Evolutionary conservation across 805 yeast genomes (phyloP), one percentile per base, ranked within the genome.

Genomic region (Kodamaea kaohsiungensis): DNA sequence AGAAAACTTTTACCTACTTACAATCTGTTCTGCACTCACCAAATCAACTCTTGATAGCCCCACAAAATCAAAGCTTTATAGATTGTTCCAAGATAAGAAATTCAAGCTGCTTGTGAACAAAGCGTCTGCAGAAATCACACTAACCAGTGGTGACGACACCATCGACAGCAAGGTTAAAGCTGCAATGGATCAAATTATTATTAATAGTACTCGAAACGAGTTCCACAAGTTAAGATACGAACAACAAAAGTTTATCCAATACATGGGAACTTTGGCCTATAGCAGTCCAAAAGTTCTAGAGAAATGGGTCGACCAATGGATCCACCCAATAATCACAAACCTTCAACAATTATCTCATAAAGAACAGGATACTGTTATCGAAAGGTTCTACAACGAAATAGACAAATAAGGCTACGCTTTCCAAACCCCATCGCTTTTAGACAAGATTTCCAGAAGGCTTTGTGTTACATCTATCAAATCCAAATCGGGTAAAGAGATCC

Each of bases 181-280:
- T 16, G n/a, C 19, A 17, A 17, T 16, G 25, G n/a, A 19, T 7
- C 13, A 49, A 46, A 47, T 56, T 18, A 43, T 38, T 17, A 42
- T 37, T 13, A 33, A 45, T 7, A 52, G 40, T 37, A 51, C 49
- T 48, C 46, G 45, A 18, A 62, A 56, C 48, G 55, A 46, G 39
- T 57, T 42, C 43, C 51, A 35, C 43, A 38, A 49, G 25, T 27
- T 61, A 27, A 47, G 57, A 13, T 59, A 59, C 46, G 47, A 54
- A 43, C 43, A 54, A 35, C 65, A 61, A 48, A 39, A 59, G 7
- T 66, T 64, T 52, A 59, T 53, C 43, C 70, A 66, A 52, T 63
- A 57, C 51, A 42, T 63, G 35, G 68, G 65, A 2, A 55, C 59
- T 12, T 48, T 65, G n/a, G 43, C 49, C 9, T 53, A 25, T 18